Evolutionary conservation across 331 rosid species (phyloP).

Genomic region (Quercus tomentella): DNA sequence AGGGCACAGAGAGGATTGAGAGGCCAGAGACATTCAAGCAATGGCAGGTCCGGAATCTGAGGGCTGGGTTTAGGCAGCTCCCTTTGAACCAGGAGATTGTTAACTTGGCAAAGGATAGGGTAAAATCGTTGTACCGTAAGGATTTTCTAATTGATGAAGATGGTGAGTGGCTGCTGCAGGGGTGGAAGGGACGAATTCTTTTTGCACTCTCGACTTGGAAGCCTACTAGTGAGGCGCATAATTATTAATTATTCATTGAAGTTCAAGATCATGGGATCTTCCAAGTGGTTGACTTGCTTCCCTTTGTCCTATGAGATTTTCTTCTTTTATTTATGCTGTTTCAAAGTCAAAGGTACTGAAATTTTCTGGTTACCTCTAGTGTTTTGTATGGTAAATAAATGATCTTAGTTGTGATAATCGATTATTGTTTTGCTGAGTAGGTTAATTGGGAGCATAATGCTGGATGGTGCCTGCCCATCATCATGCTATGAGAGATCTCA

Average conservation of each 20-base stretch:
- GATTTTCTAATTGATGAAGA: slow-evolving; percentile 32
- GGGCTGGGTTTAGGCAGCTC: slow-evolving; percentile 25
- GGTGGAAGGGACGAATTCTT: slow-evolving; percentile 35
- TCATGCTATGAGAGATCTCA: not conserved
- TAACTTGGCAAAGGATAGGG: slow-evolving; percentile 21
- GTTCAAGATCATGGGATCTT: not conserved
- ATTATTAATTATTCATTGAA: not conserved
- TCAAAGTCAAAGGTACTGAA: slow-evolving; percentile 15
- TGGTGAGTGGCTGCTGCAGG: slow-evolving; percentile 26
- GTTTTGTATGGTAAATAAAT: not conserved
- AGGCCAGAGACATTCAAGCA: slow-evolving; percentile 37
- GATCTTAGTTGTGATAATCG: not conserved
- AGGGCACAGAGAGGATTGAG: slow-evolving; percentile 33
- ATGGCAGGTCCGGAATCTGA: slow-evolving; percentile 28
- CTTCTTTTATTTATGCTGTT: not conserved
- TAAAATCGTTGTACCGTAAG: slow-evolving; percentile 13
- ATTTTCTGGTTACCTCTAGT: not conserved
- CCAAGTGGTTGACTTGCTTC: not conserved
- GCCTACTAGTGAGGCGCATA: not conserved
- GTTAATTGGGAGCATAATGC: not conserved
- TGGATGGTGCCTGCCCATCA: not conserved
- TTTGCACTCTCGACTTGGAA: slow-evolving; percentile 30
- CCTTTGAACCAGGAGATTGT: slow-evolving; percentile 24
- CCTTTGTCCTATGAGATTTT: not conserved
- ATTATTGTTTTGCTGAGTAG: not conserved